phyloP scores from a whole-genome alignment of 768 basidiomycete genomes.

The Rhodosporidiobolus odoratus region DNA sequence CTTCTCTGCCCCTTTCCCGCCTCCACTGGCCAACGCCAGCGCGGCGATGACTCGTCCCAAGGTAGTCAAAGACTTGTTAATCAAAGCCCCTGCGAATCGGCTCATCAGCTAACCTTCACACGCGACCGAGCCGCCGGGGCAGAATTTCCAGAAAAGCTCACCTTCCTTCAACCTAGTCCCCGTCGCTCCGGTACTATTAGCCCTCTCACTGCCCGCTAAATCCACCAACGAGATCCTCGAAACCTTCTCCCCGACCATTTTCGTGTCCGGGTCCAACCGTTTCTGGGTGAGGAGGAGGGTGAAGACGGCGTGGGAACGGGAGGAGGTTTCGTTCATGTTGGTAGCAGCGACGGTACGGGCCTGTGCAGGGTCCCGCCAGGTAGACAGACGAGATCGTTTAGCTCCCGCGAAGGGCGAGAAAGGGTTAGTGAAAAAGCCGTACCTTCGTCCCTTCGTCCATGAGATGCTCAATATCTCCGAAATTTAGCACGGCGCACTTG shows the following conservation, averaged over 20 bases:
- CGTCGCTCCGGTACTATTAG: slow-evolving; percentile 95
- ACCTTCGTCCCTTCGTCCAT: slow-evolving; percentile 99
- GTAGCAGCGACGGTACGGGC: slow-evolving; percentile 97
- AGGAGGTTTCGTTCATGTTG: slow-evolving; percentile 98
- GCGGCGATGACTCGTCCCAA: slow-evolving; percentile 95
- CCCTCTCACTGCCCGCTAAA: slow-evolving; percentile 92
- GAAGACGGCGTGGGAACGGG: slow-evolving; percentile 96
- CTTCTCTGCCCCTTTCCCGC: slow-evolving; percentile 71
- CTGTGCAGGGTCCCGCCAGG: slow-evolving; percentile 24
- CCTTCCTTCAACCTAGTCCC: slow-evolving; percentile 94
- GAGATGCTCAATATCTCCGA: slow-evolving; percentile 95
- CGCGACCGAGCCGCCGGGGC: no score
- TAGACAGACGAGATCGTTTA: not conserved
- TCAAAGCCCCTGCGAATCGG: slow-evolving; percentile 55
- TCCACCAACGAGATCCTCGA: slow-evolving; percentile 96
- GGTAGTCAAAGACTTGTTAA: slow-evolving; percentile 97
- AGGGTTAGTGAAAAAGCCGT: slow-evolving; percentile 4
- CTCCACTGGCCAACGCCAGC: slow-evolving; percentile 61
- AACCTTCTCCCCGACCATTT: slow-evolving; percentile 95
- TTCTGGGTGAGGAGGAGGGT: slow-evolving; percentile 92
- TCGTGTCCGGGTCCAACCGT: slow-evolving; percentile 72
- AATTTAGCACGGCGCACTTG: slow-evolving; percentile 82
- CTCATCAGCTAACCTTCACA: no score
- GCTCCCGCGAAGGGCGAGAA: not conserved
- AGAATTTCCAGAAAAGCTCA: slow-evolving; percentile 42